Conservation (phyloP, 768 basidiomycete species). For the Boletus vermiculosoides region DNA sequence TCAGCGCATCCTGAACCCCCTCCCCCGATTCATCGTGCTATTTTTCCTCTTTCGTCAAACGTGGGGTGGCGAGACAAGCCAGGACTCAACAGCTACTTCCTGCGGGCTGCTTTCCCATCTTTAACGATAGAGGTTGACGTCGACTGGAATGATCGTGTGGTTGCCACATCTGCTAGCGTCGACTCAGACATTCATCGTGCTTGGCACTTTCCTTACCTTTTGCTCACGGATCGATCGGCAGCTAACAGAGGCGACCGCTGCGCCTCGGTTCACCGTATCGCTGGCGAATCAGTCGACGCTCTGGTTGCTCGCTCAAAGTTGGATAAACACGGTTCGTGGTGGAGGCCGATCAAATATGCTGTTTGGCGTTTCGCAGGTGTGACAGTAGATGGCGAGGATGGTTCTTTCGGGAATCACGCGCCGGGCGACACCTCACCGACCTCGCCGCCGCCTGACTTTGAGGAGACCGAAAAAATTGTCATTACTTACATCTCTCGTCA, state of each 20-base stretch:
- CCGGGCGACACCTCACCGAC: not conserved
- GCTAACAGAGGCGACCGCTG: conserved; percentile 66
- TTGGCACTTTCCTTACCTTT: conserved; percentile 68
- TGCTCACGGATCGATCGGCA: conserved; percentile 75
- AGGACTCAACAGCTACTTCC: conserved; percentile 74
- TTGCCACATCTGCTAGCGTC: conserved; percentile 21
- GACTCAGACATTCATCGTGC: conserved; percentile 41
- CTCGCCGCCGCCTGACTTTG: conserved; percentile 20
- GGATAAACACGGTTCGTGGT: conserved; percentile 55
- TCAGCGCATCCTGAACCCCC: conserved; percentile 39
- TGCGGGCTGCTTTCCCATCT: conserved; percentile 72
- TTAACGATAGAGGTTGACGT: conserved; percentile 62
- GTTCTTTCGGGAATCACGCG: conserved; percentile 12
- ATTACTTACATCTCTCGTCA: conserved; percentile 78
- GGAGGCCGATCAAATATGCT: conserved; percentile 68
- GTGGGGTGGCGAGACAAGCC: conserved; percentile 74
- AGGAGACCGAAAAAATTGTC: conserved; percentile 51
- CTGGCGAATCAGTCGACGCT: conserved; percentile 62
- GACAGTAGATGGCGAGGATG: conserved; percentile 33
- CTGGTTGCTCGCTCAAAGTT: conserved; percentile 42
- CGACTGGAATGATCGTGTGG: conserved; percentile 70
- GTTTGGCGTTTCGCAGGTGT: conserved; percentile 69
- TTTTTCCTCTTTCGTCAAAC: conserved; percentile 63
- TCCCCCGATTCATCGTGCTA: conserved; percentile 62
- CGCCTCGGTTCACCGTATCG: conserved; percentile 64